These are phyloP conservation scores for Nitzschia palea DNA, from an alignment of 108 stramenopile species.

Conservation along the genomic window DNA sequence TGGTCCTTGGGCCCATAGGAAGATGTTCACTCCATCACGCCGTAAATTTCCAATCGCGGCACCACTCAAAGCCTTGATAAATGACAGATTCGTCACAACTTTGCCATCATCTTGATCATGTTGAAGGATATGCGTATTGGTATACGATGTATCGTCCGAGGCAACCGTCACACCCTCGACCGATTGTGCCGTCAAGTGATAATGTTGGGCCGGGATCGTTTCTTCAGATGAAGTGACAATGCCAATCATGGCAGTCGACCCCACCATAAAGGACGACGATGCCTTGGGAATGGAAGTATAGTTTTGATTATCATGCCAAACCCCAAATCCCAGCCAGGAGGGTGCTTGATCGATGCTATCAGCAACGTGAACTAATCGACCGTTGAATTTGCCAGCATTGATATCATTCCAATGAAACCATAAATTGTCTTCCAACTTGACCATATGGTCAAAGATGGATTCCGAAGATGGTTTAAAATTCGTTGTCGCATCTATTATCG, in stretches of 20 bases:
- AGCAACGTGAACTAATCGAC: conserved; percentile 22
- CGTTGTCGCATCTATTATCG: conserved; percentile 23
- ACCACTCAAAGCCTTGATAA: conserved; percentile 20
- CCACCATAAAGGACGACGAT: conserved; percentile 11
- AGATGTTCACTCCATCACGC: conserved; percentile 21
- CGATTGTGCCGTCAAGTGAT: conserved; percentile 17
- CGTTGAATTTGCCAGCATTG: conserved; percentile 6
- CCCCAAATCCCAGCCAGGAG: conserved; percentile 25
- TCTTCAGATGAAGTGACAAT: conserved; percentile 6
- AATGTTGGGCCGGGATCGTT: conserved; percentile 5
- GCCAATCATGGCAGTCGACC: conserved; percentile 29
- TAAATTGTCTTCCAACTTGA: conserved; percentile 14
- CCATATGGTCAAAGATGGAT: conserved; percentile 25
- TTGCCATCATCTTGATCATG: conserved; percentile 21
- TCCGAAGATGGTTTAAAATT: conserved; percentile 15
- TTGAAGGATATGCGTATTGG: conserved; percentile 16
- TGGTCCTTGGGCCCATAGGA: conserved; percentile 30
- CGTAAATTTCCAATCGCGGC: conserved; percentile 3
- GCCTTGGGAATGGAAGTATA: conserved; percentile 10
- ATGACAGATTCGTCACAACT: conserved; percentile 20
- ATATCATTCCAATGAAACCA: conserved; percentile 35
- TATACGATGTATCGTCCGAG: conserved; percentile 3
- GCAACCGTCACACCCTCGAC: conserved; percentile 2
- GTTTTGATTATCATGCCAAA: conserved; percentile 14
- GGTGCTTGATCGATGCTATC: conserved; percentile 26